Evolutionary conservation across 345 rosid species (phyloP).

Genomic region (Eucalyptus decipiens): DNA sequence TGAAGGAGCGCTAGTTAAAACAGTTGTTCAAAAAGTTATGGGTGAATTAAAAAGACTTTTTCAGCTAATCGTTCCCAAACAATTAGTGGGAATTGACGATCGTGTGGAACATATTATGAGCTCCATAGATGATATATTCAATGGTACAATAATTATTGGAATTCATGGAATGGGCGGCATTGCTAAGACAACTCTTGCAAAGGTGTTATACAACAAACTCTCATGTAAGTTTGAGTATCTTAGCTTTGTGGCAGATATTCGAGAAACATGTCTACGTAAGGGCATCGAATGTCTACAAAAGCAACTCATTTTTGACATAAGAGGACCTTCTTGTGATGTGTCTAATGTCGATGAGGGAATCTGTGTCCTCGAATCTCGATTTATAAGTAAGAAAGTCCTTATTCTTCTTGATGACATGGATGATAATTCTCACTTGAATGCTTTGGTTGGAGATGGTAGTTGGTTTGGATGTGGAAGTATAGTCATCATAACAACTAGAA

Average conservation of each 20-base stretch:
- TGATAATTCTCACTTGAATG: neutral
- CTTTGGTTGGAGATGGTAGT: neutral
- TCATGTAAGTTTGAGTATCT: neutral
- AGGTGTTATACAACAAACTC: neutral
- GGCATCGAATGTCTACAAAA: neutral
- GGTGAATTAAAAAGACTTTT: neutral
- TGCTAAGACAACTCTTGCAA: neutral
- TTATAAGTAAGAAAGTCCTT: neutral
- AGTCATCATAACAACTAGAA: neutral
- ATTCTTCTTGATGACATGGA: neutral
- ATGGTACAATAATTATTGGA: accelerated
- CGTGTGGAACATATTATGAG: neutral
- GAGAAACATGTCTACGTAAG: accelerated
- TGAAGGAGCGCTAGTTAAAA: neutral
- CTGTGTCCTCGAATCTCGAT: neutral
- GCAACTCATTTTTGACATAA: neutral
- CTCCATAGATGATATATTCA: neutral
- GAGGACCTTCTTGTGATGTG: neutral
- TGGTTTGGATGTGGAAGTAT: accelerated
- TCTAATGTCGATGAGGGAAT: neutral
- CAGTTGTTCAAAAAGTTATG: neutral
- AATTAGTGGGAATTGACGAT: neutral
- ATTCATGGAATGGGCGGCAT: neutral
- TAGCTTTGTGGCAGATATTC: neutral
- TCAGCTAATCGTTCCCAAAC: neutral